A percentile compares a stretch with the other conserved stretches of the same genome.
Conservation (phyloP, 805 yeast genomes). For the Saturnispora sekii region DNA sequence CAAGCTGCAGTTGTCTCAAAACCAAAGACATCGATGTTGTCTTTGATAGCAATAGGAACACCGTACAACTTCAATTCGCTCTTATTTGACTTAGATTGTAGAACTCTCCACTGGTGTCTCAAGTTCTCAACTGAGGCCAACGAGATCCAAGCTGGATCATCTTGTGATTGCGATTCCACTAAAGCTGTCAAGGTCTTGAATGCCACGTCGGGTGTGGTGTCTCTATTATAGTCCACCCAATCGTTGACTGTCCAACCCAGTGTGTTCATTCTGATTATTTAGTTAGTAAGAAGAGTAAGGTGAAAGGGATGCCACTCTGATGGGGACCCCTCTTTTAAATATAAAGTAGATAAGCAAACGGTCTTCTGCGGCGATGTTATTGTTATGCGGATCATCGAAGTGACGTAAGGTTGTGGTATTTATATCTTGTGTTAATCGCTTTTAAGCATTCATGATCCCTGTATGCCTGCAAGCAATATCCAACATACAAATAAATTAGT, state of each 20-base stretch:
- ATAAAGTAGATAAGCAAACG: not conserved
- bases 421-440: not conserved
- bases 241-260: constrained; percentile 76
- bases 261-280: constrained; percentile 14
- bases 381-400: not conserved
- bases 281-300: too few relatives aligned
- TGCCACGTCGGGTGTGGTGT: constrained; percentile 53
- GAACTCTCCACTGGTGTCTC: constrained; percentile 64
- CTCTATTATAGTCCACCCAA: constrained; percentile 64
- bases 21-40: constrained; percentile 81
- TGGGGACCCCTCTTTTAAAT: not conserved
- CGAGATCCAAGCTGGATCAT: constrained; percentile 91
- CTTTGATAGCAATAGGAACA: constrained; percentile 92
- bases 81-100: constrained; percentile 54
- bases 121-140: constrained; percentile 55
- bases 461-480: too few relatives aligned
- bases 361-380: constrained; percentile 5
- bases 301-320: not conserved
- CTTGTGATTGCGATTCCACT: constrained; percentile 34
- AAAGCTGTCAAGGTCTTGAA: constrained; percentile 37
- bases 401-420: constrained; percentile 1
- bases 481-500: too few relatives aligned
- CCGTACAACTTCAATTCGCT: constrained; percentile 66
- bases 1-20: constrained; percentile 92
- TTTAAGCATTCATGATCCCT: too few relatives aligned